phyloP scores from a whole-genome alignment of 306 rosid species.

The Cucumis hystrix region DNA sequence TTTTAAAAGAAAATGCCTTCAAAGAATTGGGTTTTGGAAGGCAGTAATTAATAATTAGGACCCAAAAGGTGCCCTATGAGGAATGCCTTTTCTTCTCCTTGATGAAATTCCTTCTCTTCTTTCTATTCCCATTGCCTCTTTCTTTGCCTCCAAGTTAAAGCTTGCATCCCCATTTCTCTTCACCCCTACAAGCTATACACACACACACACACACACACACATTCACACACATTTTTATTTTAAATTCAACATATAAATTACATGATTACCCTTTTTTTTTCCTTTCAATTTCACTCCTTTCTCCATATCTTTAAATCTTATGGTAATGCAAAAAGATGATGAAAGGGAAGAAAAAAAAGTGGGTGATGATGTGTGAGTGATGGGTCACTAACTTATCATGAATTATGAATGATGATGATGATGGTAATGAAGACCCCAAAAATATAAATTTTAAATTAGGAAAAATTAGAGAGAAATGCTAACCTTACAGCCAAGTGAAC shows the following conservation, averaged over 20 bases:
- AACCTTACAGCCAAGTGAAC: slow-evolving; percentile 97
- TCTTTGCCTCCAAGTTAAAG: slow-evolving; percentile 43
- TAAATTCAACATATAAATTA: no score
- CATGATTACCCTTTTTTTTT: no score
- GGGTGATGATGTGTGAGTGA: slow-evolving; percentile 55
- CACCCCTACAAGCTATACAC: slow-evolving; percentile 56
- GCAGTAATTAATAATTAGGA: slow-evolving; percentile 24
- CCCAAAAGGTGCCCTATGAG: slow-evolving; percentile 88
- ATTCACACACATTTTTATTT: no score
- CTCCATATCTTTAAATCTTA: neutral
- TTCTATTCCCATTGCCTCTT: slow-evolving; percentile 27
- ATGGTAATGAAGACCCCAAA: slow-evolving; percentile 10
- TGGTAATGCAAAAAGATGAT: slow-evolving; percentile 8
- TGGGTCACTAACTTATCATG: slow-evolving; percentile 41
- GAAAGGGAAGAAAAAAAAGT: slow-evolving; percentile 36
- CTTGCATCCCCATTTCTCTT: slow-evolving; percentile 74
- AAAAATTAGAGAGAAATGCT: slow-evolving; percentile 5
- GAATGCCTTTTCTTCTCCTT: slow-evolving; percentile 94
- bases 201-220: neutral
- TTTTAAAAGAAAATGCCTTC: neutral
- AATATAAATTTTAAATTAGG: neutral
- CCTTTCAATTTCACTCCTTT: no score
- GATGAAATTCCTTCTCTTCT: slow-evolving; percentile 20
- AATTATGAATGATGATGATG: slow-evolving; percentile 2
- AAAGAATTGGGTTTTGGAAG: slow-evolving; percentile 10